phyloP scores from a whole-genome alignment of 805 yeast genomes.

The Kuraishia hungarica region DNA sequence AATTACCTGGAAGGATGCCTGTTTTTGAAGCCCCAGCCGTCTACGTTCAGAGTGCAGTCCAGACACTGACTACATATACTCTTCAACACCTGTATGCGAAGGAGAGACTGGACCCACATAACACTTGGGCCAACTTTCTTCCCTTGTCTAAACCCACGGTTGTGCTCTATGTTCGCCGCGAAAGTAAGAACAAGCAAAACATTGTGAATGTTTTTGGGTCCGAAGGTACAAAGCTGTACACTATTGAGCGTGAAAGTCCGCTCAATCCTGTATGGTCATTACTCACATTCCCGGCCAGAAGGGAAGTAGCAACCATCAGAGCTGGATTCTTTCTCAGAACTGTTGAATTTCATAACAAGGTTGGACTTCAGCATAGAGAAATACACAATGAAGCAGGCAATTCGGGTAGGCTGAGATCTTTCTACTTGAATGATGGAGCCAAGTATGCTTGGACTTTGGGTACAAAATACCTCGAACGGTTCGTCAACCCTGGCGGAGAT shows the following conservation, averaged over 20 bases:
- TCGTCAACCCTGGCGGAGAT: constrained; percentile 48
- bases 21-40: constrained; percentile 41
- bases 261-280: constrained; percentile 46
- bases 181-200: constrained; percentile 34
- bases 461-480: constrained; percentile 40
- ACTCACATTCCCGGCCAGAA: constrained; percentile 32
- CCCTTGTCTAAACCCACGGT: constrained; percentile 31
- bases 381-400: constrained; percentile 27
- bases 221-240: constrained; percentile 31
- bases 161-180: constrained; percentile 40
- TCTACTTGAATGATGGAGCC: constrained; percentile 43
- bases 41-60: constrained; percentile 28
- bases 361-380: constrained; percentile 35
- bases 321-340: constrained; percentile 37
- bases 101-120: constrained; percentile 28
- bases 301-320: constrained; percentile 41
- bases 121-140: constrained; percentile 29
- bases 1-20: constrained; percentile 19
- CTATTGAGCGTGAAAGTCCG: constrained; percentile 42
- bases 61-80: constrained; percentile 31
- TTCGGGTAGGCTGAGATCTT: constrained; percentile 34
- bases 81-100: constrained; percentile 32
- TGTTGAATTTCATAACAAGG: constrained; percentile 39
- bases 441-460: constrained; percentile 49
- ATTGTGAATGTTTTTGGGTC: constrained; percentile 41